Base-by-base conservation (phyloP, 306 rosid species). In the Begonia masoniana region DNA sequence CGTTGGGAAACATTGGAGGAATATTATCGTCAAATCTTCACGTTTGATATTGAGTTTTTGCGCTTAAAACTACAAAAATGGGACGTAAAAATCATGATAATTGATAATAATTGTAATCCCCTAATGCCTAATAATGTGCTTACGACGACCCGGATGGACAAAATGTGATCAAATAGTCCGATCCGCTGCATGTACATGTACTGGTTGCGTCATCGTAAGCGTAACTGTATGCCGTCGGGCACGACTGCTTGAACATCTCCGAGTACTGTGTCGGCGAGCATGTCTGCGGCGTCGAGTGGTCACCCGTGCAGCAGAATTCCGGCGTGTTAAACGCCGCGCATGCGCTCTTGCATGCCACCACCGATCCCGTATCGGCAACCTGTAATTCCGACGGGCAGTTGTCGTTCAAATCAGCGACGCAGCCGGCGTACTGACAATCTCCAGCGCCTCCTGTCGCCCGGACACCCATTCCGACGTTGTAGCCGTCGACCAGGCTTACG, bases 191-290 rank as follows among this genome's bases (percentile, higher is more conserved):
- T 0, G 95, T 85, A 60, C 82, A 78, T 15, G 95, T 86, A 50
- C 94, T 89, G 0, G 97, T 66, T 46, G 94, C 93, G 51, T 89
- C 95, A 13, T 89, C 97, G n/a, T 76, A 89, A 1, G 95, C 97
- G 15, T 82, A 89, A 60, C 95, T 89, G 13, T 89, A 89, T 4
- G 97, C 94, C 9, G 79, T 50, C 1, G 96, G 96, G n/a, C 97
- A 91, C 5, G 94, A 84, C 0, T 15, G 63, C 76, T 89, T 89
- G 65, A 89, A 89, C 71, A 85, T 62, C 56, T 58, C 66, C 26
- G 97, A 86, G 64, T 78, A 89, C 21, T 69, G 69, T 7, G 97
- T 82, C 5, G 97, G 79, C 10, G 78, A 54, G 67, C 97, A 89
- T 0, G 83, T 85, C 50, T 78, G 63, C 8, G 95, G 94, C 3